Evolutionary conservation across 2,329 filamentous ascomycete genomes (phyloP), one percentile per base, ranked within the genome.

Genomic region (Paracamarosporium sp.): DNA sequence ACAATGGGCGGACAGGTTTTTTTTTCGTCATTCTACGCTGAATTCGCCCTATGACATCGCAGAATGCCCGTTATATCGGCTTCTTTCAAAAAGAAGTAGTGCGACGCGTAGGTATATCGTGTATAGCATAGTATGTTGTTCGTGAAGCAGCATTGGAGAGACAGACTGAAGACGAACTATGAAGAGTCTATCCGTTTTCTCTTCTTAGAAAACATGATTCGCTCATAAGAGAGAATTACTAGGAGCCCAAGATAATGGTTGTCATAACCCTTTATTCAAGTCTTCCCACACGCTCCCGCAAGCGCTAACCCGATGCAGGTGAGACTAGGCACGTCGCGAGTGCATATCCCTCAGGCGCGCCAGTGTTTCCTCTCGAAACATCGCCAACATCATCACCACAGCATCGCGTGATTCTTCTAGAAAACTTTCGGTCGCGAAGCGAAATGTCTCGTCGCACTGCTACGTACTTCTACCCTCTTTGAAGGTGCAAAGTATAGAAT

Each of bases 331-430:
- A 33, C 27, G 28, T 24, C 17, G 28, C 44, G 44, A 15, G 15
- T 31, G 22, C 40, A 20, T 30, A 31, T 20, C 17, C n/a, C 47
- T 50, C 47, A 50, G 33, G 33, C 47, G 40, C 47, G 47, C 47
- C 47, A 40, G 47, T n/a, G 48, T 51, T 41, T 51, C 48, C n/a
- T 7, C 33, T 50, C 33, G 36, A 41, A 51, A 51, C 48, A 41
- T 24, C n/a, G n/a, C n/a, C 48, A 31, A 28, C 33, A 31, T 31
- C 43, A 31, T 31, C 43, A 7, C n/a, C 43, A 36, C 25, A 9
- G 33, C 15, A 51, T 43, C 36, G 48, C 36, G 48, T 51, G 48
- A 51, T 41, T 9, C 13, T 31, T 43, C 35, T 41, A 24, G 25
- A 30, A 51, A 7, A 22, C 22, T n/a, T 12, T 4, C 28, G n/a